Percentiles rank a stretch among this genome's conserved stretches.
Evolutionary conservation across 108 stramenopile genomes (phyloP).

Genomic region (Mediolabrus comicus): DNA sequence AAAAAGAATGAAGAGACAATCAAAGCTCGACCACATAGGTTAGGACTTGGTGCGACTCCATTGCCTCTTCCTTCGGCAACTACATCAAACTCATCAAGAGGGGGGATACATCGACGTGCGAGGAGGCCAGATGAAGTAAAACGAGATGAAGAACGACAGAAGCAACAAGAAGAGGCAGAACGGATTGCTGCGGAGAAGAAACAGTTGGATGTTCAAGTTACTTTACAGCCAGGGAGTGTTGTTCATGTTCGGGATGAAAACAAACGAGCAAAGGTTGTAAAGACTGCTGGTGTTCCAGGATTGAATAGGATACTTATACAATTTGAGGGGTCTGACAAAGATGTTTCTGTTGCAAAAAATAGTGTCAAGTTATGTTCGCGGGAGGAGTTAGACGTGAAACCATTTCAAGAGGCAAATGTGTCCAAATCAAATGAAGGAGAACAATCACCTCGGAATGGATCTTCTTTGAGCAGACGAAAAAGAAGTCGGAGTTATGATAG

Average conservation of each 20-base stretch:
- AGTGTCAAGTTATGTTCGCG: constrained; percentile 55
- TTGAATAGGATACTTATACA: constrained; percentile 75
- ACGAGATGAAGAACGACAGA: constrained; percentile 61
- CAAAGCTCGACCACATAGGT: constrained; percentile 74
- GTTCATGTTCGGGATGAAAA: constrained; percentile 38
- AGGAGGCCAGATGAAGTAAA: constrained; percentile 62
- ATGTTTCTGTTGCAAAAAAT: constrained; percentile 61
- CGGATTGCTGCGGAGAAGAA: constrained; percentile 26
- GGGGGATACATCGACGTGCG: constrained; percentile 34
- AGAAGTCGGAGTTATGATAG: neutral
- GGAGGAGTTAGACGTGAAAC: constrained; percentile 58
- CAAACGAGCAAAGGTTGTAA: constrained; percentile 54
- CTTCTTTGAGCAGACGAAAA: constrained; percentile 9
- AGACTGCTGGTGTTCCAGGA: constrained; percentile 81
- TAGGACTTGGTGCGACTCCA: constrained; percentile 86
- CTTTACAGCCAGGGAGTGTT: constrained; percentile 77
- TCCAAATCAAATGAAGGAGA: neutral
- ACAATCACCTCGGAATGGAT: neutral
- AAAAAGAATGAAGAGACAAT: constrained; percentile 15
- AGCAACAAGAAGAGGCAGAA: constrained; percentile 48
- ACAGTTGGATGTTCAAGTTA: constrained; percentile 68
- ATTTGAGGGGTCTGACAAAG: constrained; percentile 53
- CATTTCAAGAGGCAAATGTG: constrained; percentile 46
- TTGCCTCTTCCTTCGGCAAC: constrained; percentile 32
- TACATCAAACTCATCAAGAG: neutral